Evolutionary conservation across 2,329 filamentous ascomycete genomes (phyloP), one percentile per base, ranked within the genome.

Genomic region (Cercospora sp.): DNA sequence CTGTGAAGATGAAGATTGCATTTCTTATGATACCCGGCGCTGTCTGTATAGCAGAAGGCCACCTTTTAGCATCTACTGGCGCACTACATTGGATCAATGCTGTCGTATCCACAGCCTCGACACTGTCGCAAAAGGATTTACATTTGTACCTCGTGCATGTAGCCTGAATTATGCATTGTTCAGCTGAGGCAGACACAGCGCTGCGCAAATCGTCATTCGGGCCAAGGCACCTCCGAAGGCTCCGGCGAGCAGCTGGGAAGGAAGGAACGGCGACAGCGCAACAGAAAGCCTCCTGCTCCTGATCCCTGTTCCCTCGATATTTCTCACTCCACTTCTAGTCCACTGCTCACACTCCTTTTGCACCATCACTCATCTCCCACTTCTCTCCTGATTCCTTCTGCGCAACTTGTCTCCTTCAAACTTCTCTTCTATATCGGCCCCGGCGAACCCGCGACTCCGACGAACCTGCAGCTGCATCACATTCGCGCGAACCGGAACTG

Each of bases 1-100:
- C 20, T 45, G 60, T 16, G 60, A 76, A 13, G 13, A 16, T 73
- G 30, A 39, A 20, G 12, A n/a, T 51, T 64, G 30, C 18, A 26
- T 36, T 67, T 51, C 51, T 39, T 66, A 62, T 62, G 64, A 66
- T 66, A 66, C 64, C 64, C 64, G 64, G 57, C 64, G 7, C 30
- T 61, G 55, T 59, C 55, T 59, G 30, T 23, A 59, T 23, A 33
- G 55, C 30, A 48, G 33, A 31, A 18, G 60, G 60, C 39, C 60
- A 62, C 36, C 18, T 51, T 12, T 62, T 28, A 48, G 18, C 8
- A 48, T 51, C 13, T 58, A n/a, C 55, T 20, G 13, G 18, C 23
- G 48, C n/a, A 33, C 9, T 31, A 16, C n/a, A 26, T 23, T 51
- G 18, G 3, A 58, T n/a, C 16, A 39, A 39, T n/a, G 13, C 5